Evolutionary conservation across 2,329 filamentous ascomycete genomes (phyloP).

Genomic region (Neofusicoccum ribis): DNA sequence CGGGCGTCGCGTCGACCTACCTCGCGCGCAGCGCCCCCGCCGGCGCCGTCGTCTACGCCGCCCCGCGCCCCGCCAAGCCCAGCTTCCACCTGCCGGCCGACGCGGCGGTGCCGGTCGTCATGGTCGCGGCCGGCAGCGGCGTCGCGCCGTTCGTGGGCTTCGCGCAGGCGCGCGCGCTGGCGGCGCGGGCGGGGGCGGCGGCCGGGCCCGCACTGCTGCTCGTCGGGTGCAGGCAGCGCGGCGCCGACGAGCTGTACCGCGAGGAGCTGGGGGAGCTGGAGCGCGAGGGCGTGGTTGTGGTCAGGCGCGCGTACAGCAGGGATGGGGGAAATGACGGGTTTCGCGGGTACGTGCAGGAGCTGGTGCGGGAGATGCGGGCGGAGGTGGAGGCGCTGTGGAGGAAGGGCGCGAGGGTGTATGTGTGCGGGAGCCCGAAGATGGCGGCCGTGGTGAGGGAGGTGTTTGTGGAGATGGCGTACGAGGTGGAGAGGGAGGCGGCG

Average conservation of each 20-base stretch:
- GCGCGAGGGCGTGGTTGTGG: conserved; percentile 58
- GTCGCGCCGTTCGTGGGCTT: conserved; percentile 48
- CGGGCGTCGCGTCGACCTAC: conserved; percentile 47
- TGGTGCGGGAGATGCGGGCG: too few relatives aligned
- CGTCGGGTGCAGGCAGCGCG: conserved; percentile 60
- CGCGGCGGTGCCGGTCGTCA: conserved; percentile 43
- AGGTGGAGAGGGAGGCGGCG: too few relatives aligned
- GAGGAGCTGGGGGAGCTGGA: conserved; percentile 63
- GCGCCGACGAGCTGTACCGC: conserved; percentile 61
- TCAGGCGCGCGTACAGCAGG: conserved; percentile 65
- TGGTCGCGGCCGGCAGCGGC: conserved; percentile 40
- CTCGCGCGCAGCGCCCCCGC: conserved; percentile 38
- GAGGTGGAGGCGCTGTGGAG: too few relatives aligned
- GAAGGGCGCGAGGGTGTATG: too few relatives aligned
- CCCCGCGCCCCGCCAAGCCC: conserved; percentile 41
- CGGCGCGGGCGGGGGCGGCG: conserved; percentile 49
- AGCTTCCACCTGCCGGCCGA: conserved; percentile 48
- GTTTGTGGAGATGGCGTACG: too few relatives aligned
- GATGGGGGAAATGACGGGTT: too few relatives aligned
- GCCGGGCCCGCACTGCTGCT: conserved; percentile 66
- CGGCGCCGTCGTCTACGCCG: conserved; percentile 46
- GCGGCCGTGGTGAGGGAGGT: too few relatives aligned
- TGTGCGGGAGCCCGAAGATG: too few relatives aligned
- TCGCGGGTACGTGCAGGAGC: too few relatives aligned
- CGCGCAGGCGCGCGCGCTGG: conserved; percentile 42